These are phyloP conservation scores for Entomortierella parvispora DNA, from an alignment of 192 early-diverging fungal species.

Conservation along the genomic window DNA sequence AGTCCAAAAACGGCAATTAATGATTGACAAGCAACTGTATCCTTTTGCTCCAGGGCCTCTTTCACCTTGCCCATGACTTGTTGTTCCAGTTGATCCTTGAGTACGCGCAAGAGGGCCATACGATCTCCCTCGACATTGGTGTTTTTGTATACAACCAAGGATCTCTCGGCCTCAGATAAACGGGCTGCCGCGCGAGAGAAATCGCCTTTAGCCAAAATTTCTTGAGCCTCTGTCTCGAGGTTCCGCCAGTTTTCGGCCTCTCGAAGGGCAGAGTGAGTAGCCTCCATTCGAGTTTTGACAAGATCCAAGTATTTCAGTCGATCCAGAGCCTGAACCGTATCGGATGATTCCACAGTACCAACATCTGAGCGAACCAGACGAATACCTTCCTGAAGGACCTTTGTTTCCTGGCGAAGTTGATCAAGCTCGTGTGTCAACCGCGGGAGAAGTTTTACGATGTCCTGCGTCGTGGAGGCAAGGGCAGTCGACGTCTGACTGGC, in stretches of 20 bases:
- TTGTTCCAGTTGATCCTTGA: conserved; percentile 70
- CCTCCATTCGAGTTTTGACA: conserved; percentile 75
- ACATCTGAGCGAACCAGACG: conserved; percentile 56
- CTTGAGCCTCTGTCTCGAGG: conserved; percentile 71
- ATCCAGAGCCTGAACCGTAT: conserved; percentile 62
- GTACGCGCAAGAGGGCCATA: conserved; percentile 57
- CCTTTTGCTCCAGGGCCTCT: conserved; percentile 66
- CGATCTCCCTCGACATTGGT: conserved; percentile 77
- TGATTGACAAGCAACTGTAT: conserved; percentile 61
- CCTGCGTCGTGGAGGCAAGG: conserved; percentile 63
- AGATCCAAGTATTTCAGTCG: conserved; percentile 69
- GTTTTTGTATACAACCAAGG: conserved; percentile 64
- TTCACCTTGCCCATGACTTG: conserved; percentile 60
- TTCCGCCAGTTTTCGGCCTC: conserved; percentile 87
- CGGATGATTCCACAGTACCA: conserved; percentile 55
- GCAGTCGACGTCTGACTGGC: conserved; percentile 65
- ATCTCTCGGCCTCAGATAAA: conserved; percentile 73
- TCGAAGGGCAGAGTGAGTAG: conserved; percentile 64
- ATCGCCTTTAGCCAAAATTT: conserved; percentile 70
- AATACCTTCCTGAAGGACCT: conserved; percentile 56
- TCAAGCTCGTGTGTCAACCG: conserved; percentile 71
- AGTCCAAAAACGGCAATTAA: conserved; percentile 66
- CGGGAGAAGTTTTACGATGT: conserved; percentile 68
- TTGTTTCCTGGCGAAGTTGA: conserved; percentile 63
- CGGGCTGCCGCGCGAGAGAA: conserved; percentile 67